A percentile compares a stretch with the other conserved stretches of the same genome.
Conservation (phyloP, 1,284 basidiomycete genomes). For the Pseudozyma sp. region DNA sequence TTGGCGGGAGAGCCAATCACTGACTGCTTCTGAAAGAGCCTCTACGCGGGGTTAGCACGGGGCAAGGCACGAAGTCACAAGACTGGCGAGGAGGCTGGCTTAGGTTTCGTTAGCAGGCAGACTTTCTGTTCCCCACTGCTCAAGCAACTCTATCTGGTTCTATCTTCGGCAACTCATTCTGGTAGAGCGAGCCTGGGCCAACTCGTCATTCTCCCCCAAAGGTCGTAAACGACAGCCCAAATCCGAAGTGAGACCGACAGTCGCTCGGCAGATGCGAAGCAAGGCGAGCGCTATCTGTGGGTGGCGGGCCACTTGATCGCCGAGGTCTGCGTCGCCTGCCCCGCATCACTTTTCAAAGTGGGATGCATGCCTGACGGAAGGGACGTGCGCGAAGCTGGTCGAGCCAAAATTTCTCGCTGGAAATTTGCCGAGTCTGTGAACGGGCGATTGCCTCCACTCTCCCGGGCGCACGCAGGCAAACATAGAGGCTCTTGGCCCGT, state of each 20-base stretch:
- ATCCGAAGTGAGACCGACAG: not conserved
- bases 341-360: not conserved
- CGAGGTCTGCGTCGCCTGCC: conserved; percentile 6
- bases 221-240: too few relatives aligned
- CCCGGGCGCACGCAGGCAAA: not conserved
- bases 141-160: too few relatives aligned
- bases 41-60: too few relatives aligned
- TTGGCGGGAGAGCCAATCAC: too few relatives aligned
- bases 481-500: not conserved
- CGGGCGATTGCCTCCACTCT: not conserved
- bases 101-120: too few relatives aligned
- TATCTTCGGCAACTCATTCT: too few relatives aligned
- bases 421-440: conserved; percentile 11
- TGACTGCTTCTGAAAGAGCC: too few relatives aligned
- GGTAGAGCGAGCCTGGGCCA: too few relatives aligned
- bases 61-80: too few relatives aligned
- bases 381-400: not conserved
- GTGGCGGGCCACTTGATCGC: conserved; percentile 2
- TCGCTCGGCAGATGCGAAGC: not conserved
- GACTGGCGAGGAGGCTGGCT: too few relatives aligned
- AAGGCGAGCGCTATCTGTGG: not conserved
- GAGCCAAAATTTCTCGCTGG: not conserved
- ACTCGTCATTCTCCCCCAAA: too few relatives aligned
- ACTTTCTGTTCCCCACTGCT: too few relatives aligned
- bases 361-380: not conserved